Base-by-base conservation (phyloP, 2,329 filamentous ascomycete genomes). In the Zasmidium citrigriseum region DNA sequence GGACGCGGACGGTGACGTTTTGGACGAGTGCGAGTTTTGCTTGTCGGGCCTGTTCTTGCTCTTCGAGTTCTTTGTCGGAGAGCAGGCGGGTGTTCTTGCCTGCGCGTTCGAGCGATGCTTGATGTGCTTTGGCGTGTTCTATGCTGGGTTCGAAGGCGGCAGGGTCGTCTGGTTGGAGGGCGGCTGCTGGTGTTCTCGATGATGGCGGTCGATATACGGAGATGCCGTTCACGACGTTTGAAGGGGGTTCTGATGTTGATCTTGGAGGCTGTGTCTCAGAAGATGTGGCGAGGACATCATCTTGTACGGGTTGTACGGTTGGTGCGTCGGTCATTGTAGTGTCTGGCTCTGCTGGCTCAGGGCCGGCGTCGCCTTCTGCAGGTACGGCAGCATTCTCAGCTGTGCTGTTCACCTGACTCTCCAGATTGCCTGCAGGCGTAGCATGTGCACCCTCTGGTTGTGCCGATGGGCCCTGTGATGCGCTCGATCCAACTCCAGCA, bases 41-140 rank as follows among this genome's bases (percentile, higher is more conserved):
- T 48, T 84, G 83, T 53, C 88, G 86, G 21, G 84, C 86, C 4
- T 84, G 80, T 29, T 86, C 87, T 64, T 87, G 86, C 22, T 87
- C 86, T 34, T 86, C 88, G 11, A 96, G 79, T 71, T 98, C 93
- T 29, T 85, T 86, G 74, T 98, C 92, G 0, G 91, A 96, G 4
- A 85, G 85, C 1, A 98, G 84, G 20, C 91, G 87, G 62, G 83
- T 87, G 73, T 96, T 96, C 60, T 87, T 85, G 2, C 84, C 80
- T 47, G 78, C 80, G 29, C 81, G 77, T 54, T 82, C 79, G 1
- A 95, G 81, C 2, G 86, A 81, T 12, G 84, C 82, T 76, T 95
- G 92, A 74, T 88, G 90, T 38, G 86, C 82, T 73, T 88, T 89
- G 62, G 86, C 91, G 75, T 89, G 91, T 57, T 85, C 88, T 68